Base-by-base conservation (phyloP, 345 rosid species). In the Populus ilicifolia region DNA sequence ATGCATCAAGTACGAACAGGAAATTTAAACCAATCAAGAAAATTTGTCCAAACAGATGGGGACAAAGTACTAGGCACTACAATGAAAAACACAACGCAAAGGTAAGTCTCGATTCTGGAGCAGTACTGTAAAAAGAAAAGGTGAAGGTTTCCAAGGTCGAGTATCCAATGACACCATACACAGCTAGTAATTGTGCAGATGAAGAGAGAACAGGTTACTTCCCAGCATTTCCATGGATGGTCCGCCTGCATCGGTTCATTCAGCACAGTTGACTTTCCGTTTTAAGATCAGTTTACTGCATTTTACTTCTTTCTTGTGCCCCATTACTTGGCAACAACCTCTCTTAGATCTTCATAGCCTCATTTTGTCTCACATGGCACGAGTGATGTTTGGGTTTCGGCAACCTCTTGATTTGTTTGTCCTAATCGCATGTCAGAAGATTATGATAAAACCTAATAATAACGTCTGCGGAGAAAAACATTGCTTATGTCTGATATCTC, bases 131-230 rank as follows among this genome's bases (percentile, higher is more conserved):
- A 41, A 25, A 36, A 33, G 48, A 67, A 73, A 25, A 39, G 9
- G 5, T 21, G 36, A 74, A 21, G 82, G 77, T 48, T 73, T 75
- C 70, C 67, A 43, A 61, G 52, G 83, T 62, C 71, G 69, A 82
- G 86, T 20, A 86, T 86, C 88, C 86, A 73, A 86, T 81, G 88
- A 74, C 30, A 46, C 76, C 70, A 65, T 73, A 65, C 70, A 73
- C 66, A 65, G 25, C 6, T 16, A 17, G 6, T 38, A 30, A 67
- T 56, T n/a, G 8, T 3, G 35, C 25, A 12, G 6, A n/a, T 9
- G 4, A 23, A 27, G 13, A 27, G 4, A 13, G 5, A 10, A 23
- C 29, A 30, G 67, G 4, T 30, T 14, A 30, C 67, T 39, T 6
- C 10, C 43, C 43, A 39, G 43, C 10, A 39, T 39, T 39, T 6